Base-by-base conservation (phyloP, 1,284 basidiomycete genomes). In the Ustanciosporium gigantosporum region DNA sequence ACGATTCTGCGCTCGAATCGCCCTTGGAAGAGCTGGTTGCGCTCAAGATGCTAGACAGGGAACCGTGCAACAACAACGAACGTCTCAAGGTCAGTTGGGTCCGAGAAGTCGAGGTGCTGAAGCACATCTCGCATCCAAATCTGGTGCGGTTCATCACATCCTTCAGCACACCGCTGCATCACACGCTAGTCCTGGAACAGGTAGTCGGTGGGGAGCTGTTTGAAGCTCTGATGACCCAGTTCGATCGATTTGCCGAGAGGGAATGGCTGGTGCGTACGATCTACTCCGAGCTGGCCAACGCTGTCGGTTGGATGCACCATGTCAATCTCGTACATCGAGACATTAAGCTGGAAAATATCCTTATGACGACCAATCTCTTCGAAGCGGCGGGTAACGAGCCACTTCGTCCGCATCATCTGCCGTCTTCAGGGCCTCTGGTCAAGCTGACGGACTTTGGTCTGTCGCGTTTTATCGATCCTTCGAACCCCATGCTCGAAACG, bases 371-470 rank as follows among this genome's bases (percentile, higher is more conserved):
- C 17, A 38, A 65, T 17, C 48, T 73, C 5, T 73, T 74, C 37
- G 36, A 40, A 11, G 21, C 25, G 8, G 25, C 56, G 8, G 21
- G 31, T 3, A 8, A 7, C 1, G 39, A 36, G 23, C 42, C 53
- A 11, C 39, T 72, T 36, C 44, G 43, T 6, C 71, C 71, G 9
- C 47, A 57, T 21, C 51, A 49, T 17, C 55, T 72, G 8, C 84
- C 83, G 0, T 49, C 70, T 1, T 22, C 31, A 0, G 70, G 80
- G 2, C 87, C 89, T 0, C 82, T 93, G 7, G 81, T 94, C 79
- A 92, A 92, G 78, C 81, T 94, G 9, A 89, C 89, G 21, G 91
- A 95, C 77, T 95, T 94, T 73, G 91, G 91, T 5, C 84, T 95
- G 20, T 88, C 90, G 20, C 84, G 90, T 17, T 92, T 91, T 78